These are phyloP conservation scores for Ophiostoma perfectum DNA, from an alignment of 2,329 filamentous ascomycete species.

Conservation along the genomic window DNA sequence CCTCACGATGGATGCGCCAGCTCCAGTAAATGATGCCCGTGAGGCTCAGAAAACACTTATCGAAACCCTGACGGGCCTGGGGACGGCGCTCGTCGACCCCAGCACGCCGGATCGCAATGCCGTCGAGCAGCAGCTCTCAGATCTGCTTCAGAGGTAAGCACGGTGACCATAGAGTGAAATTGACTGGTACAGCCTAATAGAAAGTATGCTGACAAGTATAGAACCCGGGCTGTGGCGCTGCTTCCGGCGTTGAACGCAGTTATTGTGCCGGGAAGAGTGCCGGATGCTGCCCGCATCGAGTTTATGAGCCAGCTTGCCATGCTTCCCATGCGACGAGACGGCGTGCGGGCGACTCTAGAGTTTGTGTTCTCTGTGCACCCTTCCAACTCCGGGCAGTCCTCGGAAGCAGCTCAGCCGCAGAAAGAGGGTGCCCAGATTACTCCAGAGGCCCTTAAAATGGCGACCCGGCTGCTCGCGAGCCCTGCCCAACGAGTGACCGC, in stretches of 20 bases:
- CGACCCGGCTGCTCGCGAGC: conserved; percentile 55
- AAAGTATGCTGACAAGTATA: conserved; percentile 14
- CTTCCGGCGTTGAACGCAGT: conserved; percentile 58
- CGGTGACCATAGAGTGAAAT: background rate
- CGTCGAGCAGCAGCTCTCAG: conserved; percentile 39
- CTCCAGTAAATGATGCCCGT: conserved; percentile 12
- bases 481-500: conserved; percentile 51
- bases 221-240: conserved; percentile 41
- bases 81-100: conserved; percentile 47
- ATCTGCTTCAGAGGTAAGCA: conserved; percentile 46
- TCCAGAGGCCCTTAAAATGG: conserved; percentile 61
- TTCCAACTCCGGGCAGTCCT: conserved; percentile 38
- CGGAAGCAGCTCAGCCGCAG: conserved; percentile 41
- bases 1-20: conserved; percentile 22
- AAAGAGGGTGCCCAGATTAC: conserved; percentile 60
- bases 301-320: conserved; percentile 54
- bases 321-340: conserved; percentile 56
- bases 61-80: conserved; percentile 37
- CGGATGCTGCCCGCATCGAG: conserved; percentile 54
- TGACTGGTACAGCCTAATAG: background rate
- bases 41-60: conserved; percentile 28
- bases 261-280: conserved; percentile 55
- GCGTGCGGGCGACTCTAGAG: conserved; percentile 63
- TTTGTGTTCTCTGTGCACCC: conserved; percentile 67
- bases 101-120: conserved; percentile 29